These are phyloP conservation scores for Stereocaulon alpinum DNA, from an alignment of 495 filamentous ascomycete species.

Conservation along the genomic window DNA sequence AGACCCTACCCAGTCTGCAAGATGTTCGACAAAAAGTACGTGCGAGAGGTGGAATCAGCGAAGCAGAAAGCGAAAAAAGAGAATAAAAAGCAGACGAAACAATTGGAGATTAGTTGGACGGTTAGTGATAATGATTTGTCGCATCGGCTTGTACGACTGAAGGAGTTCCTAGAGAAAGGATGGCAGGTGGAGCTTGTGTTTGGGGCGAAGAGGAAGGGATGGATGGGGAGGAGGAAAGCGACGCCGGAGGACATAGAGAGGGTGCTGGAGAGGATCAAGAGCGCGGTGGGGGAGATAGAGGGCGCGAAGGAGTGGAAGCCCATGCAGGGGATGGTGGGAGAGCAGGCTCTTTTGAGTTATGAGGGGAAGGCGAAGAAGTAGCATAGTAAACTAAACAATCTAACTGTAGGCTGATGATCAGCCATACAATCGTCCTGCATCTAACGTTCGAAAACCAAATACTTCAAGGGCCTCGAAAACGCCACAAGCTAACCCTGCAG, in stretches of 20 bases:
- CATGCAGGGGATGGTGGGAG: constrained; percentile 14
- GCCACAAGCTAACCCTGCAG: too few relatives aligned
- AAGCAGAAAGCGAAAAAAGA: constrained; percentile 30
- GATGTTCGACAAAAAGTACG: constrained; percentile 43
- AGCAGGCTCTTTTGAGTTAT: constrained; percentile 13
- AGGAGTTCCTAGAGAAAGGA: constrained; percentile 53
- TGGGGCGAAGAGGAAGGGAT: constrained; percentile 36
- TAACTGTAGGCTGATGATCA: background rate
- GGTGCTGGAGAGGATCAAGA: constrained; percentile 17
- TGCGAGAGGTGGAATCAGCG: constrained; percentile 33
- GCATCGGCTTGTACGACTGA: constrained; percentile 50
- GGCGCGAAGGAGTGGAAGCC: constrained; percentile 19
- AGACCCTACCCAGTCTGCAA: constrained; percentile 50
- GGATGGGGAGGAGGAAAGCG: constrained; percentile 21
- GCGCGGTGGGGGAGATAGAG: constrained; percentile 13
- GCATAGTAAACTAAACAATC: background rate
- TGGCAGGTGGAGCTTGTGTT: constrained; percentile 52
- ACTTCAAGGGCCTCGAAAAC: too few relatives aligned
- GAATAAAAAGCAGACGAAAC: constrained; percentile 41
- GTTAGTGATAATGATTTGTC: constrained; percentile 57
- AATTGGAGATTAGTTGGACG: constrained; percentile 77
- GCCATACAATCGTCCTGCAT: background rate
- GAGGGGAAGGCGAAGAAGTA: constrained; percentile 18
- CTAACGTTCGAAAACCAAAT: too few relatives aligned
- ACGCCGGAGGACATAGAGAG: constrained; percentile 7